Base-by-base conservation (phyloP, 2,329 filamentous ascomycete species). In the Emergomyces pasteurianus region DNA sequence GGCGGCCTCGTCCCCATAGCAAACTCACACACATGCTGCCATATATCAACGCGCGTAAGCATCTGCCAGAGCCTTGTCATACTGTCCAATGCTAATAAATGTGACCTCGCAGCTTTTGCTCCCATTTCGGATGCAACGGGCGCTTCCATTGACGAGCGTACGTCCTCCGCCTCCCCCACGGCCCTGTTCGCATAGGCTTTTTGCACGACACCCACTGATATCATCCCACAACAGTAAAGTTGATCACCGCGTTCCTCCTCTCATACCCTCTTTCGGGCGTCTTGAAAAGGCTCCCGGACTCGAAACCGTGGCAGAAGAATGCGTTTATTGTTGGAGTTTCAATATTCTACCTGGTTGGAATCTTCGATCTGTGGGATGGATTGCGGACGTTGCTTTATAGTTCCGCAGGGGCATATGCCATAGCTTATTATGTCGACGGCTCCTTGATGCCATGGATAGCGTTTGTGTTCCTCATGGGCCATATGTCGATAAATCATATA, bases 381-480 rank as follows among this genome's bases (percentile, higher is more conserved):
- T 76, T 95, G 16, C 82, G 83, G 46, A 96, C 92, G 2, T 78
- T 99, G 46, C 72, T 88, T 62, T 86, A 95, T 71, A 91, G 89
- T 71, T 85, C 92, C 0, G 83, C 81, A 21, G 92, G 85, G 57
- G 84, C 89, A 58, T 99, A 96, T 71, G 79, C 82, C 65, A 94
- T 99, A 67, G 88, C 92, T 58, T 85, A 87, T 66, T 92, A 86
- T 72, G 79, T 97, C 52, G 83, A 90, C 66, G 92, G 90, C 23
- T 90, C 90, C 0, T 89, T 92, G 72, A 99, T 99, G 94, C 94
- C 94, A 78, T 99, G 94, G 94, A 81, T 96, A 57, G 91, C 86
- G 62, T 99, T 99, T 74, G 80, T 90, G 57, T 96, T 95, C 71
- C 79, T 96, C 61, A 97, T 99, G 92, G 87, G 86, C 60, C 92